phyloP scores from a whole-genome alignment of 805 yeast species.

The Hanseniaspora valbyensis region DNA sequence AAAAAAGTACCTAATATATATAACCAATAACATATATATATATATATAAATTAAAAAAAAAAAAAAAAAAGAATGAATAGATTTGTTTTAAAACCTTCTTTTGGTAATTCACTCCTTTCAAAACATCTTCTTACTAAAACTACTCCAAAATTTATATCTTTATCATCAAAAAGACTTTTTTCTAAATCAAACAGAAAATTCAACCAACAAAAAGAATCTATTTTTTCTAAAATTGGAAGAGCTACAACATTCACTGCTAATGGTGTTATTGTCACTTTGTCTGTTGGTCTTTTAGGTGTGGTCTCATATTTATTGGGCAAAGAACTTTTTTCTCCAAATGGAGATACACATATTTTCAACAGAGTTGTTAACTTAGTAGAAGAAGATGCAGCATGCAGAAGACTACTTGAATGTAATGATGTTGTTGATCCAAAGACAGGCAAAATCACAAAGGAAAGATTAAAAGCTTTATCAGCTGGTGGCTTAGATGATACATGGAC shows the following conservation, averaged over 20 bases:
- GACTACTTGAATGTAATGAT: constrained; percentile 41
- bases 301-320: constrained; percentile 65
- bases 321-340: constrained; percentile 77
- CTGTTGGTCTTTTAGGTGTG: constrained; percentile 54
- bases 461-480: constrained; percentile 75
- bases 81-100: neutral
- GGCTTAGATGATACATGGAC: constrained; percentile 65
- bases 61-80: neutral
- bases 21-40: too few relatives aligned
- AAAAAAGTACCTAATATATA: too few relatives aligned
- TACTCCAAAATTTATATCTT: neutral
- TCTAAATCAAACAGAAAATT: neutral
- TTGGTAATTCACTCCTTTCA: too few relatives aligned
- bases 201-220: constrained; percentile 28
- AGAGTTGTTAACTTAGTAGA: constrained; percentile 71
- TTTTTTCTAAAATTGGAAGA: constrained; percentile 40
- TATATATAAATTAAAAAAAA: too few relatives aligned
- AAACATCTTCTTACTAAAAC: too few relatives aligned
- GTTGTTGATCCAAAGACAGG: constrained; percentile 19
- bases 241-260: constrained; percentile 54
- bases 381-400: constrained; percentile 49
- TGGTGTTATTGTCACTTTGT: constrained; percentile 53
- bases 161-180: neutral
- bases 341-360: constrained; percentile 84
- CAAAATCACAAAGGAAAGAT: constrained; percentile 38